Percentiles rank a stretch among this genome's conserved stretches.
These are phyloP conservation scores for Sporothrix schenckii DNA, from an alignment of 2,329 filamentous ascomycete species.

Conservation along the genomic window DNA sequence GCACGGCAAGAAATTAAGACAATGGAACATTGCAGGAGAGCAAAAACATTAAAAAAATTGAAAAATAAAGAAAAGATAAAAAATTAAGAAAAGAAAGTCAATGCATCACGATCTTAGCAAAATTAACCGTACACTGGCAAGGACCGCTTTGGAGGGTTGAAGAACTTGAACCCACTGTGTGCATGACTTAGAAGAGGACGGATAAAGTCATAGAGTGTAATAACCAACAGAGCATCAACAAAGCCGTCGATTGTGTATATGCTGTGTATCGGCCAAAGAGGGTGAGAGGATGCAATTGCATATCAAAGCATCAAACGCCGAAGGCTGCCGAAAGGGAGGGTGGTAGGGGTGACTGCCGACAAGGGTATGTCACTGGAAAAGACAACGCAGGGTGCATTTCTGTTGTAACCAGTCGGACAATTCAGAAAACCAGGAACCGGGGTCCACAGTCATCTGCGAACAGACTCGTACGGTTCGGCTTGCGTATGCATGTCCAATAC, in stretches of 20 bases:
- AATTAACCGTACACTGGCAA: not conserved
- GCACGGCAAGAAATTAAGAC: not conserved
- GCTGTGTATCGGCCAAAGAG: conserved; percentile 24
- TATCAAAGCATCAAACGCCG: conserved; percentile 28
- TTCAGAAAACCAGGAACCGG: conserved; percentile 27
- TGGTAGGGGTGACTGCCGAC: conserved; percentile 28
- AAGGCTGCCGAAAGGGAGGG: conserved; percentile 21
- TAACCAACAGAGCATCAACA: conserved; percentile 12
- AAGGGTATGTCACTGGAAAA: conserved; percentile 20
- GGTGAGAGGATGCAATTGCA: conserved; percentile 26
- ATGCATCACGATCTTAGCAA: not conserved
- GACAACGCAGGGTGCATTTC: conserved; percentile 14
- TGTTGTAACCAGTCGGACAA: conserved; percentile 32
- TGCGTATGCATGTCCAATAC: conserved; percentile 9
- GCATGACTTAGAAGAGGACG: not conserved
- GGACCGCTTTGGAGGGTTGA: not conserved
- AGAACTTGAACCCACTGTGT: not conserved
- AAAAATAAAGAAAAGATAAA: not conserved
- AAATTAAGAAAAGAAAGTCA: not conserved
- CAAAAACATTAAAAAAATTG: not conserved
- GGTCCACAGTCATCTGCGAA: conserved; percentile 20
- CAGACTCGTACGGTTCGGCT: conserved; percentile 1
- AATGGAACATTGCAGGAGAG: not conserved
- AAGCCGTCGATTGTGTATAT: not conserved
- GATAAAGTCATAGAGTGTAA: conserved; percentile 20